Conservation (phyloP, 2,329 filamentous ascomycete genomes). For the Apiospora sp. region DNA sequence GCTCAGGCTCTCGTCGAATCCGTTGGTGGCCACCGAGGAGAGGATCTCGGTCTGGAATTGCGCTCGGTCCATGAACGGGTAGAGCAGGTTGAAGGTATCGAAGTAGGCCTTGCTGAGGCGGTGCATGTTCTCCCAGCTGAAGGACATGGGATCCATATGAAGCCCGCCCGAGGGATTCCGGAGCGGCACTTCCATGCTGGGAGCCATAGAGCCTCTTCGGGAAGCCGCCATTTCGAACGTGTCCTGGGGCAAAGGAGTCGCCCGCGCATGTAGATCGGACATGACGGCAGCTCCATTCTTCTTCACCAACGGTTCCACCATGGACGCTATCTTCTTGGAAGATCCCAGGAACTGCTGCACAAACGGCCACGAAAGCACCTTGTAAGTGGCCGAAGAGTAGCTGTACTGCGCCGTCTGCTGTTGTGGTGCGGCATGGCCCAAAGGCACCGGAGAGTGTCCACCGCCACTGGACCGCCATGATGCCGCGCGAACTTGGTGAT, state of each 20-base stretch:
- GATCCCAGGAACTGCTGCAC: slow-evolving; percentile 50
- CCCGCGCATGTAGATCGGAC: slow-evolving; percentile 37
- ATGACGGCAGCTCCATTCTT: slow-evolving; percentile 48
- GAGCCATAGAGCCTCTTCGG: slow-evolving; percentile 27
- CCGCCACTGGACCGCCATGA: not conserved
- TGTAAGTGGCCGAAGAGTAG: slow-evolving; percentile 54
- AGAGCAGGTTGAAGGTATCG: slow-evolving; percentile 65
- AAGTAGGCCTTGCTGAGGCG: slow-evolving; percentile 63
- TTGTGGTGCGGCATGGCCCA: not conserved
- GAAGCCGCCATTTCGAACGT: slow-evolving; percentile 32
- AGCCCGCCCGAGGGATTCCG: slow-evolving; percentile 31
- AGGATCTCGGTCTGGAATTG: slow-evolving; percentile 59
- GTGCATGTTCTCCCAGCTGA: slow-evolving; percentile 56
- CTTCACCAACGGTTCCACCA: slow-evolving; percentile 42
- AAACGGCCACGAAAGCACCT: slow-evolving; percentile 59
- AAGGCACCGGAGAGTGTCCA: not conserved
- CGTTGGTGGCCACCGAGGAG: slow-evolving; percentile 52
- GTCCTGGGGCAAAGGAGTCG: slow-evolving; percentile 29
- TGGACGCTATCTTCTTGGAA: slow-evolving; percentile 43
- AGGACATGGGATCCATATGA: slow-evolving; percentile 41
- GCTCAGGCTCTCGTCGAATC: slow-evolving; percentile 57
- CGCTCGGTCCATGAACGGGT: slow-evolving; percentile 66
- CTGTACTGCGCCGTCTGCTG: slow-evolving; percentile 34
- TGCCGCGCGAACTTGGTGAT: not conserved
- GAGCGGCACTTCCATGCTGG: slow-evolving; percentile 30